Evolutionary conservation across 2,329 filamentous ascomycete species (phyloP).

Genomic region (Ophiostoma sp.): DNA sequence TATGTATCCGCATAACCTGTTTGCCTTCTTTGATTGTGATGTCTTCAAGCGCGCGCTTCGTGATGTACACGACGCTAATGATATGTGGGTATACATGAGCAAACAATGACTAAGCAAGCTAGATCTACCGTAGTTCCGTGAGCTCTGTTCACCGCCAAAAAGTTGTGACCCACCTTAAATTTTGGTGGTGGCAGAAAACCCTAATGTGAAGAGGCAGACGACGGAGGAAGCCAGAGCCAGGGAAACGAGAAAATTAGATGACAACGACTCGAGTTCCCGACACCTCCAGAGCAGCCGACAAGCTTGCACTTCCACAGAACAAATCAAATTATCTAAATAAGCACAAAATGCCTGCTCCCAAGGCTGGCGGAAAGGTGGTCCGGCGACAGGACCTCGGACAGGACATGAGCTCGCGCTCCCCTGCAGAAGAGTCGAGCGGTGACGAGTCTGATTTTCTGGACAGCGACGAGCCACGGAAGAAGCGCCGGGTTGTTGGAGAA

Average conservation of each 20-base stretch:
- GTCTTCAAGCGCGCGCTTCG: slow-evolving; percentile 7
- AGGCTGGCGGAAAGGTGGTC: slow-evolving; percentile 17
- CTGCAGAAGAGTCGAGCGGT: slow-evolving; percentile 20
- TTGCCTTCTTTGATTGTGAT: neutral
- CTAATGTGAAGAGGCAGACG: neutral
- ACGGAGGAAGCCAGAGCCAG: too few relatives aligned
- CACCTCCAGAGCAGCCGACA: neutral
- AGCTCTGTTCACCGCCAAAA: slow-evolving; percentile 18
- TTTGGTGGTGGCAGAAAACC: slow-evolving; percentile 21
- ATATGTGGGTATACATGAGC: neutral
- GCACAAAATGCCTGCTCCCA: slow-evolving; percentile 18
- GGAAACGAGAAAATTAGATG: neutral
- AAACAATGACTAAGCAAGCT: neutral
- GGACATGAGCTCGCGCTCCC: slow-evolving; percentile 10
- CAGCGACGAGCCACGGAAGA: slow-evolving; percentile 36
- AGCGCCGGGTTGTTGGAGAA: slow-evolving; percentile 22
- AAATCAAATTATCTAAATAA: neutral
- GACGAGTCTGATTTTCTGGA: slow-evolving; percentile 46
- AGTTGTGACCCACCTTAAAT: slow-evolving; percentile 15
- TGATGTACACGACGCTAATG: neutral
- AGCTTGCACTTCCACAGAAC: neutral
- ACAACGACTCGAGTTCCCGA: neutral
- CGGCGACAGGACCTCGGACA: slow-evolving; percentile 17
- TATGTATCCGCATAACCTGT: neutral
- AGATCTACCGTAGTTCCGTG: neutral